A percentile compares a stretch with the other conserved stretches of the same genome.
Evolutionary conservation across 2,329 filamentous ascomycete genomes (phyloP).

Genomic region (Fusarium annulatum): DNA sequence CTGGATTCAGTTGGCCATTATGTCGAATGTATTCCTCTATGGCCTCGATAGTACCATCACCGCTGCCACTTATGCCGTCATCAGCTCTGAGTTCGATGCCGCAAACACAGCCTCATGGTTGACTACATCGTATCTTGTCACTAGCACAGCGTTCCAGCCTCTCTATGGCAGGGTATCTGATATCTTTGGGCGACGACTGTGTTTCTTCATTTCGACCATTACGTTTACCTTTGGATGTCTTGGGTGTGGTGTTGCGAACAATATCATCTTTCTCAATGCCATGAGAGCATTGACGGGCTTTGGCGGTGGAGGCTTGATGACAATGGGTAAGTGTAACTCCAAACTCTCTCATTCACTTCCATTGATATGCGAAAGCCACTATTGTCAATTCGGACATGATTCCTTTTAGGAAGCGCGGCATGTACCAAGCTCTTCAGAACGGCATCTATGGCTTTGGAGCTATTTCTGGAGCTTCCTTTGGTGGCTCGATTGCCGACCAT

Average conservation of each 20-base stretch:
- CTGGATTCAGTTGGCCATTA: slow-evolving; percentile 70
- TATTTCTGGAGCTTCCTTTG: slow-evolving; percentile 71
- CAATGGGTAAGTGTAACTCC: slow-evolving; percentile 66
- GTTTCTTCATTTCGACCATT: slow-evolving; percentile 72
- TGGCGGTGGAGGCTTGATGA: slow-evolving; percentile 75
- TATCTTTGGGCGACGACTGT: slow-evolving; percentile 71
- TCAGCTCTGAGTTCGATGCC: slow-evolving; percentile 78
- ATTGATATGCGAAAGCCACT: slow-evolving; percentile 49
- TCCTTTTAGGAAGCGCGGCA: slow-evolving; percentile 64
- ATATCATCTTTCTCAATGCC: slow-evolving; percentile 69
- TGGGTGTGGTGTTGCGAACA: slow-evolving; percentile 70
- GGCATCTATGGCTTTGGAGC: slow-evolving; percentile 70
- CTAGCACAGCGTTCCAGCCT: slow-evolving; percentile 77
- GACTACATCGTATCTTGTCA: slow-evolving; percentile 78
- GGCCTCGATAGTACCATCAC: slow-evolving; percentile 80
- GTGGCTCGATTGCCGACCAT: slow-evolving; percentile 71
- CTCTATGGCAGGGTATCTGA: slow-evolving; percentile 78
- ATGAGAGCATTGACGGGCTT: slow-evolving; percentile 76
- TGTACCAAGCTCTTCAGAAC: slow-evolving; percentile 72
- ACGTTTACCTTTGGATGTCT: slow-evolving; percentile 72
- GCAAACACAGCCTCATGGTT: slow-evolving; percentile 81
- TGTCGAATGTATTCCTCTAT: slow-evolving; percentile 72
- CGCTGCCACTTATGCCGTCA: slow-evolving; percentile 77
- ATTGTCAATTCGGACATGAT: slow-evolving; percentile 74
- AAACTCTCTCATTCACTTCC: neutral